Base-by-base conservation (phyloP, 805 yeast species). In the Zygosaccharomyces rouxii region DNA sequence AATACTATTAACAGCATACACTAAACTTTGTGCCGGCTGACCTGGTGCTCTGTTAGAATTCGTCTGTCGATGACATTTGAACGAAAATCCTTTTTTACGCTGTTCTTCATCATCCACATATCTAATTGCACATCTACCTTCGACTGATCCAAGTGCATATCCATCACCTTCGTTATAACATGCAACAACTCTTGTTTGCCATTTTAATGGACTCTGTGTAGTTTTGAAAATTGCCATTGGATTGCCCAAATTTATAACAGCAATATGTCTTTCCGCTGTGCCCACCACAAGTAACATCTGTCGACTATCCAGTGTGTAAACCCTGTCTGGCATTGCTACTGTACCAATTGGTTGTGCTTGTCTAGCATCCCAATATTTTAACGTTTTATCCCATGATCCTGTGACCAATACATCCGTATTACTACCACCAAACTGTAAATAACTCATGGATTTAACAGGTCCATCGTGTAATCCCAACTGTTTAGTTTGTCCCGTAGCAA, bases 321-420 rank as follows among this genome's bases (percentile, higher is more conserved):
- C 96, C 46, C 96, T 74, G 56, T 94, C 98, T 0, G 98, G 96
- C 65, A 94, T 72, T 59, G 79, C 78, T 35, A 94, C 71, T 3
- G 95, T 86, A 16, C 89, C 79, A 18, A 92, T 77, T 14, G 98
- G 94, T 58, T 79, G 83, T 39, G 84, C 86, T 55, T 83, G 82
- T 62, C 97, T 82, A 71, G 86, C 75, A 69, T 94, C 98, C 99
- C 99, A 92, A 69, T 94, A 94, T 64, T 80, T 83, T 54, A 94
- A 70, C 1, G 97, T 89, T 70, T 89, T 89, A 69, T 94, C 99
- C 97, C 97, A 94, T 5, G 97, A 88, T 6, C 96, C 97, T 38
- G 90, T 80, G 3, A 89, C 97, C 23, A 92, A 80, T 55, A 87
- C 87, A 25, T 71, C 74, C 0, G 89, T 79, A 58, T 86, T 86